Conservation (phyloP, 2,329 filamentous ascomycete species). For the Pestalotiopsis sp. region DNA sequence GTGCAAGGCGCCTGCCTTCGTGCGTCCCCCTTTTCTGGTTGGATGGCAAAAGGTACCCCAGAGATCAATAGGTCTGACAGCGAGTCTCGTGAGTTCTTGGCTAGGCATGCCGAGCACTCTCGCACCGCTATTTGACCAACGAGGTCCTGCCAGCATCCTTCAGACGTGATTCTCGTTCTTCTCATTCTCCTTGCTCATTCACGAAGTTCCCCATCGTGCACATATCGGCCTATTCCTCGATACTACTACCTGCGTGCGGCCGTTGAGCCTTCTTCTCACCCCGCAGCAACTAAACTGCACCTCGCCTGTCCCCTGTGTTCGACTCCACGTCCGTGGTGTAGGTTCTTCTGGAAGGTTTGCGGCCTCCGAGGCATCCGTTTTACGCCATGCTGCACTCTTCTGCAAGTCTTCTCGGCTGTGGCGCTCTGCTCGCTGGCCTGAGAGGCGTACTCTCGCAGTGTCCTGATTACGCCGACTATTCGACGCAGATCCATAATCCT, state of each 20-base stretch:
- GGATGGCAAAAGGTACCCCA: neutral
- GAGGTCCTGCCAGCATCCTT: neutral
- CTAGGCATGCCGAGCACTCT: neutral
- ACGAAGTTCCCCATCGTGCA: too few species aligned
- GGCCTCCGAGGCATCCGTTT: neutral
- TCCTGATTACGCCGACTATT: slow-evolving; percentile 12
- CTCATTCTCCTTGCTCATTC: too few species aligned
- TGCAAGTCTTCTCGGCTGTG: neutral
- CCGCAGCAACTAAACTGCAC: neutral
- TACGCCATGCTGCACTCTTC: neutral
- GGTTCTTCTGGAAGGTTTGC: neutral
- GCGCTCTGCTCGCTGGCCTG: neutral
- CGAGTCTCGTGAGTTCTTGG: neutral
- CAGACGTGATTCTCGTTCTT: neutral
- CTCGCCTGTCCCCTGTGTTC: neutral
- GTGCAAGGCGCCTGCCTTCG: neutral
- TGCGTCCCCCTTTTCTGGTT: neutral
- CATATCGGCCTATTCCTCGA: neutral
- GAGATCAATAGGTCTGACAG: neutral
- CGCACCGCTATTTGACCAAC: neutral
- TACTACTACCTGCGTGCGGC: neutral
- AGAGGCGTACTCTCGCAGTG: slow-evolving; percentile 8
- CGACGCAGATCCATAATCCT: slow-evolving; percentile 12
- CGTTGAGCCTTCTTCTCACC: neutral
- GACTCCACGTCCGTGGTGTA: neutral